Conservation (phyloP, 2,329 filamentous ascomycete genomes). For the Epichloe gansuensis region DNA sequence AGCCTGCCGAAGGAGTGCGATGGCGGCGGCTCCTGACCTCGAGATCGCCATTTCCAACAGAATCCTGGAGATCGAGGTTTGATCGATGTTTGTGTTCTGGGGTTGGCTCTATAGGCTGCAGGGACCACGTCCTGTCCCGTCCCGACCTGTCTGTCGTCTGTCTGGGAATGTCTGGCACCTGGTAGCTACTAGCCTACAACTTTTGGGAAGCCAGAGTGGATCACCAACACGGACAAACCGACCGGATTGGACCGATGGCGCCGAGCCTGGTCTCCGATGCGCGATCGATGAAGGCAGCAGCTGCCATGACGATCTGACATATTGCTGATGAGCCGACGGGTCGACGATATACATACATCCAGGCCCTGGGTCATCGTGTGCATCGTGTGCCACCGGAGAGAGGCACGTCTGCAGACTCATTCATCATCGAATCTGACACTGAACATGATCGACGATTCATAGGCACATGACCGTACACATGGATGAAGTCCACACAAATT, state of each 20-base stretch:
- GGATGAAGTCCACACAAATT: background rate
- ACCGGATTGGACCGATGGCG: slow-evolving; percentile 7
- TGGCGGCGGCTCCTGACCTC: background rate
- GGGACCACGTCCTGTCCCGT: too few relatives aligned
- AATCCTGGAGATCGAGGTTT: slow-evolving; percentile 5
- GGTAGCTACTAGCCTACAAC: too few relatives aligned
- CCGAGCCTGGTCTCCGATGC: background rate
- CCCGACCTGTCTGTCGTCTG: too few relatives aligned
- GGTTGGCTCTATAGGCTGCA: too few relatives aligned
- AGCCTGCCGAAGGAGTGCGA: background rate
- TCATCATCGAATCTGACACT: too few relatives aligned
- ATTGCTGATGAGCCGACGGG: slow-evolving; percentile 2
- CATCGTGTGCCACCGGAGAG: background rate
- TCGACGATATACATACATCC: slow-evolving; percentile 8
- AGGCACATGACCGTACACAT: too few relatives aligned
- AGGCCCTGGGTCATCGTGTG: background rate
- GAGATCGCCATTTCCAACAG: slow-evolving; percentile 6
- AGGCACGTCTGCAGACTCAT: too few relatives aligned
- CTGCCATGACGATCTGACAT: slow-evolving; percentile 2
- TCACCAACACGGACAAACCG: background rate
- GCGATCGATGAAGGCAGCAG: slow-evolving; percentile 4
- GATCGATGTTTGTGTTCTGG: too few relatives aligned
- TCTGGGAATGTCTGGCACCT: background rate
- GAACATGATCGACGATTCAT: too few relatives aligned
- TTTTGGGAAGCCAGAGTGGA: background rate